These are phyloP conservation scores for Limtongozyma cylindracea DNA, from an alignment of 805 yeast genomes.

Conservation along the genomic window DNA sequence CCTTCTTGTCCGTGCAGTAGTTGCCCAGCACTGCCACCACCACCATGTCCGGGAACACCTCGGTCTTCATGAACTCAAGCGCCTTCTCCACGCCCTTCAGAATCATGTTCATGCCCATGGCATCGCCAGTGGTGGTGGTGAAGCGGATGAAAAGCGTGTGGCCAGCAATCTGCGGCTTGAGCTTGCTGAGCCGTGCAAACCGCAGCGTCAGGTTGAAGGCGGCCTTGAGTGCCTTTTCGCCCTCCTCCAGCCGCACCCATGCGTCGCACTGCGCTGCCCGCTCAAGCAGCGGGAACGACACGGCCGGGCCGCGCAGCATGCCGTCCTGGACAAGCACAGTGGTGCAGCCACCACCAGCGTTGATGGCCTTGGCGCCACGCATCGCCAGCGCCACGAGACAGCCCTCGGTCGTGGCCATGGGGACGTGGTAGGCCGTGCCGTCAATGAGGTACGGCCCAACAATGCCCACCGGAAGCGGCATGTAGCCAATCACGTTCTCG, in stretches of 20 bases:
- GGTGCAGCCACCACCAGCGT: constrained; percentile 87
- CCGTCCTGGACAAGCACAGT: constrained; percentile 90
- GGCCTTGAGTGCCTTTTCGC: constrained; percentile 54
- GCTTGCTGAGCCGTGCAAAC: constrained; percentile 80
- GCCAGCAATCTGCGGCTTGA: constrained; percentile 90
- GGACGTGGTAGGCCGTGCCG: constrained; percentile 71
- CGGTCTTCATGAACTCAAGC: constrained; percentile 61
- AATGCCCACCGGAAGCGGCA: constrained; percentile 94
- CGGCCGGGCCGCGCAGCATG: constrained; percentile 99
- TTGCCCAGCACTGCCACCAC: constrained; percentile 88
- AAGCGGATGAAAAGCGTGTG: constrained; percentile 71
- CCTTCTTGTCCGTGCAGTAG: constrained; percentile 92
- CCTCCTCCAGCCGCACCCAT: constrained; percentile 93
- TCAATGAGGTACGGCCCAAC: constrained; percentile 93
- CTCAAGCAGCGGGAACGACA: constrained; percentile 52
- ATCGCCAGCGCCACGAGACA: constrained; percentile 94
- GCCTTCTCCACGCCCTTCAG: constrained; percentile 92
- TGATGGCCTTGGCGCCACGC: constrained; percentile 98
- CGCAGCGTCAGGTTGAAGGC: constrained; percentile 94
- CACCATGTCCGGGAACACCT: constrained; percentile 88
- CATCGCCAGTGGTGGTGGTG: constrained; percentile 98
- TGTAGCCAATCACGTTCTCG: constrained; percentile 90
- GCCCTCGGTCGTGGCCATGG: constrained; percentile 99
- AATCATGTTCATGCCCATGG: constrained; percentile 99
- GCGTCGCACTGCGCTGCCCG: constrained; percentile 89